Evolutionary conservation across 2,329 filamentous ascomycete species (phyloP).

Genomic region (Colletotrichum lentis): DNA sequence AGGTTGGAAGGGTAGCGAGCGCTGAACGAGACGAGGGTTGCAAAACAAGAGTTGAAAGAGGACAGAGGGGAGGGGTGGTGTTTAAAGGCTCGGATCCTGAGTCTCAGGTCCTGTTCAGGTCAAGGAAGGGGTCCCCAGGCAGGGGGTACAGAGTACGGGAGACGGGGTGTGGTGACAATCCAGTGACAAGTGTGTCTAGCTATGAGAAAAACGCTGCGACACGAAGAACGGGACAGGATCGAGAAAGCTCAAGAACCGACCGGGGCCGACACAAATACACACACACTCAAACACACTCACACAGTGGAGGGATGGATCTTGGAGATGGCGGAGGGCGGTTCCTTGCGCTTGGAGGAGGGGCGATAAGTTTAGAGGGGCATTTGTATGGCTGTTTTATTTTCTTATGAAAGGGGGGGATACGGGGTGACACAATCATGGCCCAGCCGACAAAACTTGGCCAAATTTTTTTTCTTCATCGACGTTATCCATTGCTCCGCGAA

Average conservation of each 20-base stretch:
- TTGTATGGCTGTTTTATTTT: constrained; percentile 33
- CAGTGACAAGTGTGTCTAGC: constrained; percentile 31
- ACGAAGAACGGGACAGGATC: constrained; percentile 29
- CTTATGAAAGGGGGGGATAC: constrained; percentile 38
- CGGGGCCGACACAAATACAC: constrained; percentile 26
- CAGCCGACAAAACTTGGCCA: constrained; percentile 26
- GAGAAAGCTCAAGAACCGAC: constrained; percentile 27
- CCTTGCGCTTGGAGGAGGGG: not conserved
- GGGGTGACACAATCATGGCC: constrained; percentile 37
- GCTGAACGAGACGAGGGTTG: constrained; percentile 31
- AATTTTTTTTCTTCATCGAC: not conserved
- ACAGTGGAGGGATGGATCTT: constrained; percentile 28
- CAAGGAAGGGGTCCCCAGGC: constrained; percentile 2
- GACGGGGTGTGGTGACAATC: constrained; percentile 31
- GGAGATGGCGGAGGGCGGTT: constrained; percentile 5
- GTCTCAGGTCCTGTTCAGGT: constrained; percentile 14
- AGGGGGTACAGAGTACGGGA: not conserved
- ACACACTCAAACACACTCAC: not conserved
- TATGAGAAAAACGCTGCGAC: constrained; percentile 21
- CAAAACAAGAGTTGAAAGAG: constrained; percentile 20
- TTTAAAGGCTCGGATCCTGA: constrained; percentile 30
- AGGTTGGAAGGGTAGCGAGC: constrained; percentile 27
- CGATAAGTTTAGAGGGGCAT: constrained; percentile 20
- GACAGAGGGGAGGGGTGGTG: constrained; percentile 34
- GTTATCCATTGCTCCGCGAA: not conserved